These are phyloP conservation scores for Trichoderma sp. DNA, from an alignment of 2,329 filamentous ascomycete genomes.

Conservation along the genomic window DNA sequence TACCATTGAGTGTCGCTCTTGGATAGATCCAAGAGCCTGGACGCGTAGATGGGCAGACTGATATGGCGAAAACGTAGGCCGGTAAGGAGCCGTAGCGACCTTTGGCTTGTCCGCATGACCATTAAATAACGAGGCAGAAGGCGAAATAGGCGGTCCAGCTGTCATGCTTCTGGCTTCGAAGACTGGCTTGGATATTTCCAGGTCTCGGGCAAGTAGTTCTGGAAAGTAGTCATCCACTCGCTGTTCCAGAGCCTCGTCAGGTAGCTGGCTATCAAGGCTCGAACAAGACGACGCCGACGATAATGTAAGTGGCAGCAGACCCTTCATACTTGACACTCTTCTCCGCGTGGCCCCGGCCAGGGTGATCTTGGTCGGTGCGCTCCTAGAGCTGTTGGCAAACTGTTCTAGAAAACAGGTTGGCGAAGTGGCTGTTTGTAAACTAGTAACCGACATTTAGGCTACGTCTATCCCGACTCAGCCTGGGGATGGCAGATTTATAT, in stretches of 20 bases:
- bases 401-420: constrained; percentile 24
- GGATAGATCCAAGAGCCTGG: constrained; percentile 42
- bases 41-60: constrained; percentile 39
- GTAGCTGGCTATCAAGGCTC: constrained; percentile 33
- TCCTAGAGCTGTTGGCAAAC: constrained; percentile 12
- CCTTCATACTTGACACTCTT: constrained; percentile 48
- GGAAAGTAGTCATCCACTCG: constrained; percentile 53
- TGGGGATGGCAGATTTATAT: not conserved
- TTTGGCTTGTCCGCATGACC: not conserved
- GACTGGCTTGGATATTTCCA: constrained; percentile 53
- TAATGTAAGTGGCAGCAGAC: constrained; percentile 44
- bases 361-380: constrained; percentile 30
- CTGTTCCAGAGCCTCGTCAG: constrained; percentile 37
- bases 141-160: constrained; percentile 50
- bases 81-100: constrained; percentile 10
- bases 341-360: constrained; percentile 37
- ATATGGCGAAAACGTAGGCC: constrained; percentile 36
- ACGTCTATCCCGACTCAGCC: constrained; percentile 5
- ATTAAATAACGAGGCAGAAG: not conserved
- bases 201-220: constrained; percentile 59
- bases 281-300: constrained; percentile 35
- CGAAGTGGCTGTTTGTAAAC: constrained; percentile 17
- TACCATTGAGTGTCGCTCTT: constrained; percentile 44
- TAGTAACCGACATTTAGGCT: constrained; percentile 25
- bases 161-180: constrained; percentile 58